Evolutionary conservation across 345 rosid genomes (phyloP).

Genomic region (Euclidium syriacum): DNA sequence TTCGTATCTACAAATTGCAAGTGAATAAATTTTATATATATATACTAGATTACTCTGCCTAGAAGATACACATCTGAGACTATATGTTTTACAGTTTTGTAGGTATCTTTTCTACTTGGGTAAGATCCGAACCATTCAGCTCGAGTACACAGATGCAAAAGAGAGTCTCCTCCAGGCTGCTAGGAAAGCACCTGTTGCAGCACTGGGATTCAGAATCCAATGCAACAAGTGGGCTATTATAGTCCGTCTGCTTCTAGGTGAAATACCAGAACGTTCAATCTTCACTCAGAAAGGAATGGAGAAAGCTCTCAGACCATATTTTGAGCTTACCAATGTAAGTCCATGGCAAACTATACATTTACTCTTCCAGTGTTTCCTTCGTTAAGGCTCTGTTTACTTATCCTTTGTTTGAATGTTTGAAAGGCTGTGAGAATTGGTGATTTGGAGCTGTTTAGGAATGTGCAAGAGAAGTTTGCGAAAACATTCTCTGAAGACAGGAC

Average conservation of each 20-base stretch:
- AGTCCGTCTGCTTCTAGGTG: constrained; percentile 73
- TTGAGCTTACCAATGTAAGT: constrained; percentile 88
- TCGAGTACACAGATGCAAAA: constrained; percentile 89
- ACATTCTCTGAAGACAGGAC: constrained; percentile 62
- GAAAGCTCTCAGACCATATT: constrained; percentile 72
- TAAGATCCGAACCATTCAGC: constrained; percentile 77
- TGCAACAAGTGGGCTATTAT: constrained; percentile 85
- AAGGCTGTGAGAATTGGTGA: constrained; percentile 92
- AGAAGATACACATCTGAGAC: not conserved
- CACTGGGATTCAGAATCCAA: constrained; percentile 66
- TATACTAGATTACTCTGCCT: not conserved
- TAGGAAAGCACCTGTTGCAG: constrained; percentile 79
- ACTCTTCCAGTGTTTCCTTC: not conserved
- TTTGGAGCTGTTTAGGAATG: constrained; percentile 70
- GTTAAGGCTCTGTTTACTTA: not conserved
- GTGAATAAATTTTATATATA: not conserved
- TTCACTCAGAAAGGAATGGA: constrained; percentile 93
- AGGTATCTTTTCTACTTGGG: constrained; percentile 83
- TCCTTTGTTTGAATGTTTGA: constrained; percentile 1
- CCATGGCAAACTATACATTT: too few species aligned
- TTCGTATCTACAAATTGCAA: not conserved
- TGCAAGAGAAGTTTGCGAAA: constrained; percentile 62
- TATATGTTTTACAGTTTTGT: constrained; percentile 56
- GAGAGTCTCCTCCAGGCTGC: constrained; percentile 89
- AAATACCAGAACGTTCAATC: constrained; percentile 77